phyloP scores from a whole-genome alignment of 345 rosid species.

The Moricandia arvensis region DNA sequence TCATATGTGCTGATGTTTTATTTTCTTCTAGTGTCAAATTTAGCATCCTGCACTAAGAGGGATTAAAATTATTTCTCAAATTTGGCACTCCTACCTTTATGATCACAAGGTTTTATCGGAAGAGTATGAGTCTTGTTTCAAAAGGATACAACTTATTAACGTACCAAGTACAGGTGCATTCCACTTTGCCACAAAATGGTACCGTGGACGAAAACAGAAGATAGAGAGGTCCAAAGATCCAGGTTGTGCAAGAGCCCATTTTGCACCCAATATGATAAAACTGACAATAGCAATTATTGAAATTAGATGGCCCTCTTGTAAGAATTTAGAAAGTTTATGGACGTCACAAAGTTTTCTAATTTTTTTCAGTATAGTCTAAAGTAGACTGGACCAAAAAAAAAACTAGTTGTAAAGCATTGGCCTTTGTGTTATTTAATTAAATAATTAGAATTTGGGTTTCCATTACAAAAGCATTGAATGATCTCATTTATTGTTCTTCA shows the following conservation, averaged over 20 bases:
- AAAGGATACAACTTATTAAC: background rate
- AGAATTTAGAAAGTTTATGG: background rate
- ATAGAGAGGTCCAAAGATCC: background rate
- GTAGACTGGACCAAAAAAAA: slow-evolving; percentile 13
- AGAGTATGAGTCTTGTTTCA: background rate
- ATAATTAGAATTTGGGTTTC: too few relatives aligned
- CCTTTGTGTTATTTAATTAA: background rate
- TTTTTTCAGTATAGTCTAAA: slow-evolving; percentile 1
- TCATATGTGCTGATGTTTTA: background rate
- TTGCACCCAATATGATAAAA: background rate
- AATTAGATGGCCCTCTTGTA: background rate
- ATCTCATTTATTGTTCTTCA: background rate
- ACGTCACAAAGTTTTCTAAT: background rate
- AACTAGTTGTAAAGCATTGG: background rate
- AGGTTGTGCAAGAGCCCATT: slow-evolving; percentile 8
- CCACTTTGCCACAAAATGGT: background rate
- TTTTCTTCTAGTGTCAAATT: background rate
- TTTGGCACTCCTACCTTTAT: background rate
- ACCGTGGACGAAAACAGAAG: background rate
- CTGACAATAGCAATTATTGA: background rate
- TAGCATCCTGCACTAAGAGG: background rate
- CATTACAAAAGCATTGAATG: background rate
- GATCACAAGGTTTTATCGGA: background rate
- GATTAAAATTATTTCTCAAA: background rate
- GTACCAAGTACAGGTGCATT: background rate